Evolutionary conservation across 371 early-diverging fungal genomes (phyloP).

Genomic region (Sporodiniella umbellata): DNA sequence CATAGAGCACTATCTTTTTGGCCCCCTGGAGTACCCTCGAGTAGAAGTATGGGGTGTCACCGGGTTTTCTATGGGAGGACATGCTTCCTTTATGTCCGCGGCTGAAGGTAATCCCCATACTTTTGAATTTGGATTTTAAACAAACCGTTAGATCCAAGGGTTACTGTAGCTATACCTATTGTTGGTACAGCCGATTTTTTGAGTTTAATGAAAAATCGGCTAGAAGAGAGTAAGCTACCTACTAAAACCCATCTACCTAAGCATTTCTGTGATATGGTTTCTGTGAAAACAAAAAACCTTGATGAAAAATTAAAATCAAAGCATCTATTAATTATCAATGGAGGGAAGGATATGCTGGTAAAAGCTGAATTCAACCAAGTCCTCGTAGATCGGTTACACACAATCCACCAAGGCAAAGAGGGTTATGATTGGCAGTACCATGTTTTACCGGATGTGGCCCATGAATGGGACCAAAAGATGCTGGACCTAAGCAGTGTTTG

Average conservation of each 20-base stretch:
- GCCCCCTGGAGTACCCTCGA: slow-evolving; percentile 5
- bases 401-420: slow-evolving; percentile 21
- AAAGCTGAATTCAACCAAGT: slow-evolving; percentile 22
- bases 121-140: not conserved
- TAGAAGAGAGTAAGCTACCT: slow-evolving; percentile 8
- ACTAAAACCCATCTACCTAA: slow-evolving; percentile 20
- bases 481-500: slow-evolving; percentile 20
- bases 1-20: slow-evolving; percentile 45
- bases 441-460: slow-evolving; percentile 29
- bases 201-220: slow-evolving; percentile 22
- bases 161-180: slow-evolving; percentile 39
- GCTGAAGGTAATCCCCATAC: slow-evolving; percentile 34
- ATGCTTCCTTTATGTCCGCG: slow-evolving; percentile 46
- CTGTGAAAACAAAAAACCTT: slow-evolving; percentile 5
- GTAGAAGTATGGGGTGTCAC: slow-evolving; percentile 49
- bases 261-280: slow-evolving; percentile 17
- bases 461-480: slow-evolving; percentile 41
- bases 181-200: slow-evolving; percentile 37
- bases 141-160: slow-evolving; percentile 28
- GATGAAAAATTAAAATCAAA: slow-evolving; percentile 20
- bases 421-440: slow-evolving; percentile 29
- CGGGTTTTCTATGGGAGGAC: slow-evolving; percentile 60
- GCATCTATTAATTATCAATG: slow-evolving; percentile 37
- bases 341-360: slow-evolving; percentile 29
- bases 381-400: slow-evolving; percentile 16